Evolutionary conservation across 2,329 filamentous ascomycete species (phyloP).

Genomic region (Fusarium sp.): DNA sequence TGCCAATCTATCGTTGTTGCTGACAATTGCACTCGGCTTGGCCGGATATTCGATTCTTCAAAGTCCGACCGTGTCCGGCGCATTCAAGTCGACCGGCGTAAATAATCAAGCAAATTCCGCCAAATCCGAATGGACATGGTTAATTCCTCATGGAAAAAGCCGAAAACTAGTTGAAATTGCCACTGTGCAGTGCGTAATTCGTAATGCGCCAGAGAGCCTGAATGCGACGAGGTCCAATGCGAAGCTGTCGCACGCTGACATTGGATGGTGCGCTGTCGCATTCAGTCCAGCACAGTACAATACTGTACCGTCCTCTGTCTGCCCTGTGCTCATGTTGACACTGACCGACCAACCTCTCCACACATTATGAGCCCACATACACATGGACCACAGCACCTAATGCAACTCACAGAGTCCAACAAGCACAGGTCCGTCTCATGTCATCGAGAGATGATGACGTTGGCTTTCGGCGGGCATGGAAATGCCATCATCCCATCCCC

Average conservation of each 20-base stretch:
- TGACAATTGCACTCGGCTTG: constrained; percentile 23
- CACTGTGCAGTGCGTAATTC: neutral
- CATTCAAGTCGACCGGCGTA: neutral
- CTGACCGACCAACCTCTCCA: neutral
- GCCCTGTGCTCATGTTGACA: constrained; percentile 17
- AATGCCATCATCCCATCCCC: constrained; percentile 37
- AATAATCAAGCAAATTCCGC: neutral
- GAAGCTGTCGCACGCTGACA: constrained; percentile 9
- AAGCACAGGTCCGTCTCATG: constrained; percentile 13
- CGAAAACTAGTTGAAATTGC: neutral
- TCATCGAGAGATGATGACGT: constrained; percentile 36
- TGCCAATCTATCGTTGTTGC: neutral
- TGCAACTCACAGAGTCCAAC: constrained; percentile 12
- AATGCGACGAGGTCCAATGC: constrained; percentile 15
- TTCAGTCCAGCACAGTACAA: neutral
- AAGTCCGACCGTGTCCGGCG: neutral
- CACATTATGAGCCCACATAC: constrained; percentile 13
- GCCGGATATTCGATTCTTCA: constrained; percentile 2
- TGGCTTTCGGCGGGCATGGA: constrained; percentile 34
- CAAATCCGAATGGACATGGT: constrained; percentile 6
- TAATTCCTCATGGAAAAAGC: neutral
- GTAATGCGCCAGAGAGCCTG: constrained; percentile 1
- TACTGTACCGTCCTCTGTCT: neutral
- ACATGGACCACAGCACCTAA: constrained; percentile 1
- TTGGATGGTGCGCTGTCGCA: constrained; percentile 8